Base-by-base conservation (phyloP, 306 rosid genomes). In the Herpetospermum pedunculosum region DNA sequence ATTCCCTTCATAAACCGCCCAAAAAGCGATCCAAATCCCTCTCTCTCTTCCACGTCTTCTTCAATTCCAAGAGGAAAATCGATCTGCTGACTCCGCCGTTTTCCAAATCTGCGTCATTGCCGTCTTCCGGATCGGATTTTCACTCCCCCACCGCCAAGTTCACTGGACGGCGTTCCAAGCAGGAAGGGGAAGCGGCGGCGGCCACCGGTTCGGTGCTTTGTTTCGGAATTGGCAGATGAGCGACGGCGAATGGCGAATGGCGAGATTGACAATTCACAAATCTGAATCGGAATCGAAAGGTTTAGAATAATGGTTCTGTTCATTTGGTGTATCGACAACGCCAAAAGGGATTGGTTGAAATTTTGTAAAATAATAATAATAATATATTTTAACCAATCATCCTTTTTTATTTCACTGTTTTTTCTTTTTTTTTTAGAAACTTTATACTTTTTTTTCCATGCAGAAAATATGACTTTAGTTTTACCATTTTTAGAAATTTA, bases 21-120 rank as follows among this genome's bases (percentile, higher is more conserved):
- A 88, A 85, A 6, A 86, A 76, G 13, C 41, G 14, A 12, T 80
- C 91, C 69, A 83, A 83, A 82, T 86, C 86, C 0, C 53, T 43
- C 53, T 41, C 52, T 41, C 53, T 67, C 15, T 16, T 67, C 21
- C 73, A 67, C 23, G 23, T 67, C 73, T 25, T 67, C 18, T 67
- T 65, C 34, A 65, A 23, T 65, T 14, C n/a, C 5, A 65, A 65
- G 50, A 38, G 50, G 72, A 41, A 64, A 37, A 0, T 37, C 9
- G 47, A 38, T 37, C 49, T 64, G 9, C 5, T 64, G 71, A 0
- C 71, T 18, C 47, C 71, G 71, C 49, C 71, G 11, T 4, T 62
- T 32, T 62, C 44, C 2, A 37, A 38, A 38, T 37, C 71, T 0
- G 0, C 71, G 11, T 19, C 71, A 38, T 38, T 64, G 18, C n/a